Evolutionary conservation across 768 basidiomycete species (phyloP).

Genomic region (Lactifluus volemus): DNA sequence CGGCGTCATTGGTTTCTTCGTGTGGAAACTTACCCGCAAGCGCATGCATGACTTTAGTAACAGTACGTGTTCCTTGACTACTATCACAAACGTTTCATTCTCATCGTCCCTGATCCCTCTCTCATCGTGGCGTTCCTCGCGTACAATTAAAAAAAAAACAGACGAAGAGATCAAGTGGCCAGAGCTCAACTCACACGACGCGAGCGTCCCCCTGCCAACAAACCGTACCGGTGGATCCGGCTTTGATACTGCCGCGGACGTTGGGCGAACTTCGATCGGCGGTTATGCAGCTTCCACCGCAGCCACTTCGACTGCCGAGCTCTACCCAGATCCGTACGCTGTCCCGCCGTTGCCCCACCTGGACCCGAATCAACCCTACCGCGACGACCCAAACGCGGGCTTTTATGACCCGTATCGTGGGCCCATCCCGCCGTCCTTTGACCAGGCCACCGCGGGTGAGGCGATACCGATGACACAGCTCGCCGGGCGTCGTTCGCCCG

Average conservation of each 20-base stretch:
- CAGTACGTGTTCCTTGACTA: constrained; percentile 40
- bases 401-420: constrained; percentile 75
- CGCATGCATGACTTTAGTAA: constrained; percentile 64
- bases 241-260: constrained; percentile 59
- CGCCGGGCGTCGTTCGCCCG: constrained; percentile 25
- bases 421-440: constrained; percentile 59
- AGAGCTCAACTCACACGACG: constrained; percentile 63
- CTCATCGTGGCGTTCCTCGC: neutral
- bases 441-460: constrained; percentile 39
- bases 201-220: constrained; percentile 46
- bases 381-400: constrained; percentile 50
- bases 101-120: no score
- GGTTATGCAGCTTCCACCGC: constrained; percentile 39
- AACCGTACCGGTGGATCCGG: constrained; percentile 63
- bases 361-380: constrained; percentile 70
- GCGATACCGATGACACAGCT: constrained; percentile 69
- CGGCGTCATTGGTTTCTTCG: constrained; percentile 62
- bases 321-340: constrained; percentile 63
- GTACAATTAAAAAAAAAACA: constrained; percentile 23
- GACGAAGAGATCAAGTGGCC: constrained; percentile 90
- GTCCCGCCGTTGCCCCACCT: constrained; percentile 75
- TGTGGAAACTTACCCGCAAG: constrained; percentile 84
- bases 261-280: constrained; percentile 34
- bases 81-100: constrained; percentile 2
- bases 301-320: constrained; percentile 38